Evolutionary conservation across 257 asterid species (phyloP), one percentile per base, ranked within the genome.

Genomic region (Ehretia macrophylla): DNA sequence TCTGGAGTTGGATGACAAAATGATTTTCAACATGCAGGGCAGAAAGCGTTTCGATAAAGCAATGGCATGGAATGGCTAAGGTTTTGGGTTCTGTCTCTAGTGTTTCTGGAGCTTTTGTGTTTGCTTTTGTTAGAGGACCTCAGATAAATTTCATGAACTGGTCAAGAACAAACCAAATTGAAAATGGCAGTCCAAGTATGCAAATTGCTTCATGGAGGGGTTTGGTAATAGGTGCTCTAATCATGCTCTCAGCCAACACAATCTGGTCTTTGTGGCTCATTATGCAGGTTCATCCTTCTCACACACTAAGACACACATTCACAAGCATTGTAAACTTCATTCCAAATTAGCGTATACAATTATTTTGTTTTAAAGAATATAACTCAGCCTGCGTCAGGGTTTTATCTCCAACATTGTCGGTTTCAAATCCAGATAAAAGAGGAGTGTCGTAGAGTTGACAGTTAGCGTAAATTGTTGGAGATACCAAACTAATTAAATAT

Each of bases 251-350:
- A 11, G 77, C 92, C 65, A 81, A 79, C 67, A 23, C 75, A 0
- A 50, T 46, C 1, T 83, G 89, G 93, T 77, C 87, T n/a, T 56
- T 71, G 14, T 84, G 89, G 92, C 77, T 79, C 54, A 84, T 86
- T 50, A 55, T 79, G 69, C 89, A 79, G 92, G 95, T 79, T 3
- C 4, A 42, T 27, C 35, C 35, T 27, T 27, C 6, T 27, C 35
- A n/a, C 35, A 3, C 35, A 27, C 35, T 27, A 27, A 27, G 35
- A 27, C 35, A 27, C n/a, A n/a, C n/a, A n/a, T n/a, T n/a, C n/a
- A n/a, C n/a, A n/a, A n/a, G n/a, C n/a, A n/a, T n/a, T n/a, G n/a
- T n/a, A n/a, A n/a, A n/a, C n/a, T n/a, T n/a, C n/a, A n/a, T n/a
- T n/a, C n/a, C n/a, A n/a, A n/a, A n/a, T n/a, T n/a, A n/a, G n/a